These are phyloP conservation scores for Claviceps pazoutovae DNA, from an alignment of 2,329 filamentous ascomycete genomes.

Conservation along the genomic window DNA sequence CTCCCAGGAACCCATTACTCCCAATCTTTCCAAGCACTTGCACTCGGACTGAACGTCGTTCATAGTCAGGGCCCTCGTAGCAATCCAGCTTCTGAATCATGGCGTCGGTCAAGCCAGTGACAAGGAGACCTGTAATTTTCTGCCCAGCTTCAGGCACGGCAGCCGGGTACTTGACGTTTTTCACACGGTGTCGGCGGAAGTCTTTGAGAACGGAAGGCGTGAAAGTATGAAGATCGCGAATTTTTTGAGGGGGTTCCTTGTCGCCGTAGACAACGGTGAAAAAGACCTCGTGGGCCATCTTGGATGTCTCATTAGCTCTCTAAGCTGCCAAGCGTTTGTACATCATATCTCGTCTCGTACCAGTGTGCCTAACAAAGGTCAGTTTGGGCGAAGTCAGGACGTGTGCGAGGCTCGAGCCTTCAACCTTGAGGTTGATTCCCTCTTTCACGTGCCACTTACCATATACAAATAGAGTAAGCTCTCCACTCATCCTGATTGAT, in stretches of 20 bases:
- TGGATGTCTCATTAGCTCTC: conserved; percentile 11
- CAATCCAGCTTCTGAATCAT: conserved; percentile 64
- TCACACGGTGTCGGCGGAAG: conserved; percentile 58
- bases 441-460: conserved; percentile 21
- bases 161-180: conserved; percentile 63
- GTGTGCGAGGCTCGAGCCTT: not conserved
- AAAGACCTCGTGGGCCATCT: conserved; percentile 79
- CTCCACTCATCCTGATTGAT: conserved; percentile 24
- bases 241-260: conserved; percentile 30
- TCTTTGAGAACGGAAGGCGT: conserved; percentile 61
- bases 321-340: not conserved
- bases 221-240: conserved; percentile 45
- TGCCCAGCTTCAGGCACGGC: conserved; percentile 45
- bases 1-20: conserved; percentile 23
- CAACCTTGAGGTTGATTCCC: too few species aligned
- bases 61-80: conserved; percentile 72
- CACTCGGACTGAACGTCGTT: conserved; percentile 39
- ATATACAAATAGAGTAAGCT: conserved; percentile 42
- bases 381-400: conserved; percentile 2
- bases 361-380: conserved; percentile 19
- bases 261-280: conserved; percentile 67
- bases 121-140: conserved; percentile 60
- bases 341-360: conserved; percentile 10
- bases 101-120: conserved; percentile 62
- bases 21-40: conserved; percentile 33